Evolutionary conservation across 345 rosid genomes (phyloP), one percentile per base, ranked within the genome.

Genomic region (Raphanus sativus): DNA sequence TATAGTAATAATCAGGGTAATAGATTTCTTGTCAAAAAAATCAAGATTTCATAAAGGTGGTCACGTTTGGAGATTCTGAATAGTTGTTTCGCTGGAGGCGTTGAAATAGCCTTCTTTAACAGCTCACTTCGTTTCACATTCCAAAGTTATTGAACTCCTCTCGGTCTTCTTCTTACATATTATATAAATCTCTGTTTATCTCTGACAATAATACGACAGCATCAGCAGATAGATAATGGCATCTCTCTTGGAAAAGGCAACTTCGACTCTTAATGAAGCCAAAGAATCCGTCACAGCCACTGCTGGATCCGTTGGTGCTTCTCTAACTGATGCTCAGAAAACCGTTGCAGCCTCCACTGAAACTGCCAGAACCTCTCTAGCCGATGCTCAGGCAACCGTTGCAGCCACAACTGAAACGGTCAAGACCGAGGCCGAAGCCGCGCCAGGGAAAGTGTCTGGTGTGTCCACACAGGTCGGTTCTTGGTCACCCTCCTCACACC

Each of bases 61-160:
- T 78, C 81, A 78, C 81, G 81, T 73, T 78, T 61, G 16, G 38
- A 67, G 77, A 73, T 62, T 25, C 48, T 75, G 66, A 45, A 55
- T 26, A 52, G 29, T 50, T 60, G 77, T 62, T 78, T 78, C 65
- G 81, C 77, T 78, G 81, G 77, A 73, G 74, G 60, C 50, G 74
- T 78, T 78, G 81, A 78, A 61, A 67, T 30, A 78, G 77, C 73
- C 67, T 4, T 78, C 73, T 71, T 66, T 60, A 73, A 78, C 77
- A 78, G 81, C 81, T 78, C 81, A 78, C 60, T 71, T 71, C 30
- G 3, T 71, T 77, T 77, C 76, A 66, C 68, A 78, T 77, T 71
- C 72, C 67, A 25, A 76, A 68, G 50, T 75, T 75, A 67, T 32
- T 42, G 61, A 40, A 75, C 70, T 69, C 65, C 48, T 76, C 65